Conservation (phyloP, 257 asterid species). For the Capsicum baccatum region DNA sequence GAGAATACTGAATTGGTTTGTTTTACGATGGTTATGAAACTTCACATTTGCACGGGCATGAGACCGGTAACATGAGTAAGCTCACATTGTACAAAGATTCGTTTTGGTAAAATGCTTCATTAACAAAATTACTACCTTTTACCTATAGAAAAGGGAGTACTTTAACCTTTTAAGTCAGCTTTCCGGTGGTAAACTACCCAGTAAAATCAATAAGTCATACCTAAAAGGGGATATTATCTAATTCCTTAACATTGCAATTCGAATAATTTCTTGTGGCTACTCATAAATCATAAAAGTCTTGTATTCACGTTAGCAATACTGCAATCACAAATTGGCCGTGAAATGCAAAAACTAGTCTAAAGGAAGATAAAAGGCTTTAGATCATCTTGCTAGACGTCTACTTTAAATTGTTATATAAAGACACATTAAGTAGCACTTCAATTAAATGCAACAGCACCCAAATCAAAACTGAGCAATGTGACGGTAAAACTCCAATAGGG, state of each 20-base stretch:
- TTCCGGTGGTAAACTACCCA: neutral
- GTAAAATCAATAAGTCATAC: neutral
- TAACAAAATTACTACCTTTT: neutral
- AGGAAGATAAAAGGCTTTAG: neutral
- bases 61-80: neutral
- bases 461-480: neutral
- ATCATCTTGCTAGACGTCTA: too few relatives aligned
- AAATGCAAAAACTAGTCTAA: neutral
- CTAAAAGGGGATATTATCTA: neutral
- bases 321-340: neutral
- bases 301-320: neutral
- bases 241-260: neutral
- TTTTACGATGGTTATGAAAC: neutral
- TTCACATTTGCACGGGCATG: neutral
- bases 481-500: neutral
- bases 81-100: neutral
- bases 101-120: neutral
- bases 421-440: too few relatives aligned
- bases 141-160: neutral
- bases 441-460: neutral
- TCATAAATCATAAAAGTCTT: neutral
- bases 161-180: neutral
- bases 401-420: too few relatives aligned
- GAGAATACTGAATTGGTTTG: neutral
- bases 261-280: neutral